These are phyloP conservation scores for Fusarium pseudocircinatum DNA, from an alignment of 2,329 filamentous ascomycete species.

Conservation along the genomic window DNA sequence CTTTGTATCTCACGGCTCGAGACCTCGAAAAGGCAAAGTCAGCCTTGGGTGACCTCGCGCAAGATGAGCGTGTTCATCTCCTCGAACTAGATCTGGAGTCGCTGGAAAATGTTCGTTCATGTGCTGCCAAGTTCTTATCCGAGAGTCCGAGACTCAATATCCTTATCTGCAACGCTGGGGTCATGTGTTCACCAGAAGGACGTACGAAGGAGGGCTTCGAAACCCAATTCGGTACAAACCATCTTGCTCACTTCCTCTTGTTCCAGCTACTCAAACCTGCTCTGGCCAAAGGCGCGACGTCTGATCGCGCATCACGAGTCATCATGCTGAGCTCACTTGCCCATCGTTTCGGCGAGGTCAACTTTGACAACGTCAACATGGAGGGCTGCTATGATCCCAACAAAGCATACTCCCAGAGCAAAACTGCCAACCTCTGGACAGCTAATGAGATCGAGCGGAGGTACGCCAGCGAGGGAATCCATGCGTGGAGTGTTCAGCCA, in stretches of 20 bases:
- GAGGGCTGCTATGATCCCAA: conserved; percentile 1
- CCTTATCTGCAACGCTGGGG: conserved; percentile 6
- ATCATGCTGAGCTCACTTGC: background rate
- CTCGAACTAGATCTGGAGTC: background rate
- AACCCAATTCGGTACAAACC: conserved; percentile 6
- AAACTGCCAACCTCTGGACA: conserved; percentile 10
- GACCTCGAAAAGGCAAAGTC: background rate
- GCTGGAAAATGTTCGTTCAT: background rate
- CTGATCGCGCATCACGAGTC: background rate
- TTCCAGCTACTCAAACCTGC: background rate
- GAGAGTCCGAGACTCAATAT: background rate
- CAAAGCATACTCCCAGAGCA: background rate
- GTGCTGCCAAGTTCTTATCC: background rate
- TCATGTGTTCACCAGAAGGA: background rate
- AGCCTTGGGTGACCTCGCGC: background rate
- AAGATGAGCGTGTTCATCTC: background rate
- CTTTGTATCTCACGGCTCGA: background rate
- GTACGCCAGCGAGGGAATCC: background rate
- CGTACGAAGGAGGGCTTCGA: background rate
- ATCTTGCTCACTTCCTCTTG: background rate
- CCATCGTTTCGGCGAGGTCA: background rate
- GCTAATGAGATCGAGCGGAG: conserved; percentile 3
- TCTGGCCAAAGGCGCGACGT: background rate
- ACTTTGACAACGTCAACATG: conserved; percentile 2
- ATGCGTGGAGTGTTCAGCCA: conserved; percentile 3